These are phyloP conservation scores for Mytilinidion resinicola DNA, from an alignment of 495 filamentous ascomycete genomes.

Conservation along the genomic window DNA sequence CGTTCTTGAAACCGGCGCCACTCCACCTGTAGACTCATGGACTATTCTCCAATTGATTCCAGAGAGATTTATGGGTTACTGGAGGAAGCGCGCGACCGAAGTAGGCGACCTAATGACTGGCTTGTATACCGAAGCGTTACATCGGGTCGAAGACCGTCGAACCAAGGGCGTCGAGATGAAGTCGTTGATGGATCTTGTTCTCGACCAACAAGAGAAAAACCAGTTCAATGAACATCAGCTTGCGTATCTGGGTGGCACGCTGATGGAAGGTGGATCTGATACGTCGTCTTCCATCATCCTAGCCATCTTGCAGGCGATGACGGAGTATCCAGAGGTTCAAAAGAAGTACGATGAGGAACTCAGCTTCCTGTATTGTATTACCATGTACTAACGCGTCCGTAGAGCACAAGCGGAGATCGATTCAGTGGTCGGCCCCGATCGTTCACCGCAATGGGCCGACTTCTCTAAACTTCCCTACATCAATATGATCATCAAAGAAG, in stretches of 20 bases:
- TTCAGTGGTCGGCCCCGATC: conserved; percentile 30
- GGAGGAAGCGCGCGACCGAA: conserved; percentile 27
- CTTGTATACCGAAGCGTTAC: conserved; percentile 29
- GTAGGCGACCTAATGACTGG: conserved; percentile 36
- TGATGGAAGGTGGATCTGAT: conserved; percentile 44
- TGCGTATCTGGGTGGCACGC: conserved; percentile 33
- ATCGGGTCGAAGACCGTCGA: background rate
- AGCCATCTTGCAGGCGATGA: conserved; percentile 39
- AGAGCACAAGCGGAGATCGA: conserved; percentile 29
- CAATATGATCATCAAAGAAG: conserved; percentile 38
- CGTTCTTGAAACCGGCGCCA: conserved; percentile 41
- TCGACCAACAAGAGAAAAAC: conserved; percentile 36
- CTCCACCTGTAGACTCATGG: conserved; percentile 42
- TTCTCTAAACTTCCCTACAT: conserved; percentile 41
- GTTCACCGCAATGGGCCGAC: conserved; percentile 38
- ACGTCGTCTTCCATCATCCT: conserved; percentile 33
- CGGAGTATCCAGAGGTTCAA: conserved; percentile 33
- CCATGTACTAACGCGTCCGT: background rate
- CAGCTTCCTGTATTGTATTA: background rate
- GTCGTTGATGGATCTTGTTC: conserved; percentile 38
- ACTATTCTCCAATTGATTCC: conserved; percentile 39
- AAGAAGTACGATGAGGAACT: background rate
- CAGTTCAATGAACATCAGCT: conserved; percentile 36
- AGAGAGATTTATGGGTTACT: conserved; percentile 36
- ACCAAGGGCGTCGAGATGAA: conserved; percentile 2